phyloP scores from a whole-genome alignment of 2,329 filamentous ascomycete genomes.

The Penicillium sp. region DNA sequence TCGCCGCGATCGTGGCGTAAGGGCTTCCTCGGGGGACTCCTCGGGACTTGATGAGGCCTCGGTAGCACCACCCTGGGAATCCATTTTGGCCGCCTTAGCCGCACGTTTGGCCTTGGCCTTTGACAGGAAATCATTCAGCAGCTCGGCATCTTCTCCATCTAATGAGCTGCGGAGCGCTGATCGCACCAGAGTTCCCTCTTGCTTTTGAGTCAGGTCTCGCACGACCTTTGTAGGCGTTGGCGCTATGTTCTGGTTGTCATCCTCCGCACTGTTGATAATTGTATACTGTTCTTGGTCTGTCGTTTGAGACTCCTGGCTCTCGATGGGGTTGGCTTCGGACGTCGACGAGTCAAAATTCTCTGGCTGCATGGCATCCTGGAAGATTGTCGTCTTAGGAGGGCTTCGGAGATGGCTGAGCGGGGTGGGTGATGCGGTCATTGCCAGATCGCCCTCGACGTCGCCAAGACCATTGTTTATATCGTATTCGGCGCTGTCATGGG shows the following conservation, averaged over 20 bases:
- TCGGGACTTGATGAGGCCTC: constrained; percentile 15
- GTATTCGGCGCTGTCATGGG: neutral
- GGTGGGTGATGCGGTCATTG: constrained; percentile 9
- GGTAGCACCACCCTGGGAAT: constrained; percentile 16
- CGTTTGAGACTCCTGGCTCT: constrained; percentile 11
- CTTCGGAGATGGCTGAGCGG: constrained; percentile 4
- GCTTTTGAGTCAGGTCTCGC: constrained; percentile 29
- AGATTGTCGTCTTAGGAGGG: constrained; percentile 7
- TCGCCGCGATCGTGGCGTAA: constrained; percentile 34
- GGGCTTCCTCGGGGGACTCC: constrained; percentile 21
- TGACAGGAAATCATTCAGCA: constrained; percentile 43
- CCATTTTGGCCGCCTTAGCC: constrained; percentile 31
- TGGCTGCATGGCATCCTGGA: constrained; percentile 7
- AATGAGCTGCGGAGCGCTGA: constrained; percentile 39
- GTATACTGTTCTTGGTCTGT: constrained; percentile 2
- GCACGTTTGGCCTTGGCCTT: constrained; percentile 42
- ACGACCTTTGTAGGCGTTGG: constrained; percentile 18
- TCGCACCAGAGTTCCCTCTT: constrained; percentile 34
- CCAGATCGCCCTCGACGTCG: constrained; percentile 6
- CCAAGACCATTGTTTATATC: neutral
- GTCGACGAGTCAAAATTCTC: neutral
- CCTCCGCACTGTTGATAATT: constrained; percentile 1
- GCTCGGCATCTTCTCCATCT: constrained; percentile 39
- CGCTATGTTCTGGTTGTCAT: constrained; percentile 3
- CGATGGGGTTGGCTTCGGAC: constrained; percentile 10